Percentiles rank a stretch among this genome's conserved stretches.
phyloP scores from a whole-genome alignment of 441 rosid species.

The Isatis lusitanica region DNA sequence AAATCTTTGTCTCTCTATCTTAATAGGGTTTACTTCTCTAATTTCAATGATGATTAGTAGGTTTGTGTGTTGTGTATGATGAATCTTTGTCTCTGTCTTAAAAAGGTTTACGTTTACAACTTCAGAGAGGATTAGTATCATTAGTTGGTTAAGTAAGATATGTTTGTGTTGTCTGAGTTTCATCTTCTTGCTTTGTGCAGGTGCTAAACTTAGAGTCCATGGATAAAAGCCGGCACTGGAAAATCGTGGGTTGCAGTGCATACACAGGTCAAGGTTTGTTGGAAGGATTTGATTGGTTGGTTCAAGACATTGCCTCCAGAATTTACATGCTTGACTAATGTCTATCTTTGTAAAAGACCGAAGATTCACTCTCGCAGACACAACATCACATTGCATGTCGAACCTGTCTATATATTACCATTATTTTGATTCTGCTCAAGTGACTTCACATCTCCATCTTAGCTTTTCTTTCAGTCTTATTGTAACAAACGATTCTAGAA shows the following conservation, averaged over 20 bases:
- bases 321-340: slow-evolving; percentile 78
- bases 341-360: not conserved
- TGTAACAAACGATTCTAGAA: not conserved
- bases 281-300: slow-evolving; percentile 91
- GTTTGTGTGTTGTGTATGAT: not conserved
- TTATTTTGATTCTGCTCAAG: not conserved
- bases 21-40: not conserved
- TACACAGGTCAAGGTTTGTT: slow-evolving; percentile 87
- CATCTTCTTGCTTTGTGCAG: slow-evolving; percentile 36
- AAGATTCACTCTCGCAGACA: not conserved
- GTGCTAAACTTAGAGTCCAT: slow-evolving; percentile 77
- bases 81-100: not conserved
- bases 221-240: slow-evolving; percentile 89
- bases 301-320: slow-evolving; percentile 89
- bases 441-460: not conserved
- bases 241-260: slow-evolving; percentile 86
- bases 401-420: not conserved
- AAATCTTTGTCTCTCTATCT: not conserved
- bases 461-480: not conserved
- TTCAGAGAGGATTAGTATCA: not conserved
- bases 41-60: not conserved
- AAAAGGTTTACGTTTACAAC: not conserved
- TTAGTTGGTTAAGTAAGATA: not conserved
- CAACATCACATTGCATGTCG: not conserved
- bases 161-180: not conserved